Base-by-base conservation (phyloP, 1,139 yeast species). In the Meyerozyma carpophila region DNA sequence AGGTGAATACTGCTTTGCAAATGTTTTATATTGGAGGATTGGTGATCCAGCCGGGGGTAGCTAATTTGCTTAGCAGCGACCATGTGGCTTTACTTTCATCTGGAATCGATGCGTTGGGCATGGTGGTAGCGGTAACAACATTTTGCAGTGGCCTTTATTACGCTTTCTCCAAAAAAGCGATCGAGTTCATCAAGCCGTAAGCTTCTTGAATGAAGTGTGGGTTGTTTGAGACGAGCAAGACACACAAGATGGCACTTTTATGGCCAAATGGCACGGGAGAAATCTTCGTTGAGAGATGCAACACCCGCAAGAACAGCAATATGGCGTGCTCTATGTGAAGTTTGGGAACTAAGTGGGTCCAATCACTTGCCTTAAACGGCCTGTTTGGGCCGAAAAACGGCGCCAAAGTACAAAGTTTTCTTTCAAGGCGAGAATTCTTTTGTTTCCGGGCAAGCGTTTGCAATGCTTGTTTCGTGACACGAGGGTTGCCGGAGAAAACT, bases 1-100 rank as follows among this genome's bases (percentile, higher is more conserved):
- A 93, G 61, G 75, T 82, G 59, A 91, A 94, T 62, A 94, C 98
- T 0, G 89, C 83, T 2, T 74, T 94, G 50, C 98, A 94, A 62
- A 91, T 94, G 97, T 57, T 87, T 8, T 91, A 91, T 55, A 75
- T 94, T 41, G 96, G 95, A 0, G 70, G 81, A 14, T 78, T 87
- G 48, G 85, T 91, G 41, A 67, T 83, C 32, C 72, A 76, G 47
- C 94, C 94, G 0, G 83, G 82, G 0, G 52, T 84, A 6, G 51
- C 47, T 21, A 39, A 34, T 16, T 28, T 42, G 13, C 29, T 36
- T 3, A 40, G 45, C 27, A 14, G 14, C n/a, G 37, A 34, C 8
- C 26, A 18, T n/a, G 26, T 14, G 16, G 8, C 5, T 16, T 34
- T 16, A 27, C 34, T n/a, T 42, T 46, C 41, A 46, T 44, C 39